Evolutionary conservation across 139 green algal species (phyloP), one percentile per base, ranked within the genome.

Genomic region (Astrephomene gubernaculifera): DNA sequence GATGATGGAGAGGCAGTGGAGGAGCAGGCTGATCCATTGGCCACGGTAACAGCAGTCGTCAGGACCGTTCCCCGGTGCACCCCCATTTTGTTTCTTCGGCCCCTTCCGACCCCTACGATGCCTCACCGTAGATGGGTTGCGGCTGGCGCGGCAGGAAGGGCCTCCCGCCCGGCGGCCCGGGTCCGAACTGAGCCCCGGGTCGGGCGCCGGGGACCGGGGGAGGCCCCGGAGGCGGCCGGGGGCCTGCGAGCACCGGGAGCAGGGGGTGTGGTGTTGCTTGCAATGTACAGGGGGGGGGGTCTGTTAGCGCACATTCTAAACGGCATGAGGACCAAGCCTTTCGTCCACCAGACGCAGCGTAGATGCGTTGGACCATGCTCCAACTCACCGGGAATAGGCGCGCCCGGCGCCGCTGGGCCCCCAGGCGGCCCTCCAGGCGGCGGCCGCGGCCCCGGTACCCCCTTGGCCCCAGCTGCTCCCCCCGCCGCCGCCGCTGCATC

Each of bases 81-180:
- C n/a, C n/a, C n/a, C n/a, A n/a, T n/a, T n/a, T 57, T 57, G 49
- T 17, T 12, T 57, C 17, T 12, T 57, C 49, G 17, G 49, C 49
- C 49, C 49, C 8, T 35, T 22, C 2, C 24, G 38, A 24, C 8
- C 8, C 33, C 33, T 21, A 33, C 7, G 67, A 29, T n/a, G n/a
- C 17, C 76, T 33, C 6, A 84, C 78, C 78, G 60, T 84, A 74
- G 12, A 74, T 61, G 78, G 63, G 63, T 39, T 68, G 78, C 14
- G 78, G 78, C 78, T 64, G 63, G 6, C 61, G 43, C 2, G 78
- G 63, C 31, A 52, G 31, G n/a, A 64, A 74, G 41, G 78, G 63
- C 31, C 63, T 36, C 4, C 76, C 76, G 0, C 41, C 68, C 9
- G 68, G 73, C 25, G 73, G 73, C 1, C 52, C 52, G 52, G 52